Percentiles rank a stretch among this genome's conserved stretches.
These are phyloP conservation scores for Melanopsichium pennsylvanicum DNA, from an alignment of 1,284 basidiomycete genomes.

Conservation along the genomic window DNA sequence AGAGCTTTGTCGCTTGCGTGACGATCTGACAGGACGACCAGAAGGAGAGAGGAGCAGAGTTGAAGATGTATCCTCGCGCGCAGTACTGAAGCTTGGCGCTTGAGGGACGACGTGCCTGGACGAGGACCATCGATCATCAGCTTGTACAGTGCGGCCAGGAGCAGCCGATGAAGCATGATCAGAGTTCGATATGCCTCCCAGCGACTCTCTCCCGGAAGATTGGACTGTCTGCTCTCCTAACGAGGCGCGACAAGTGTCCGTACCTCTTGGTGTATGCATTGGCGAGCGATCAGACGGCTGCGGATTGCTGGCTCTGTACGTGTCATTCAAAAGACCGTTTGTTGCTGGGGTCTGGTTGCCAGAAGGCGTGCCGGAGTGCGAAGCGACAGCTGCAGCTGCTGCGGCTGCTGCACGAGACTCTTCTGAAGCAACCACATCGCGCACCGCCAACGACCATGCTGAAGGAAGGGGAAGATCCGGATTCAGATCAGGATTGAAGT, in stretches of 20 bases:
- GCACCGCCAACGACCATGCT: constrained; percentile 54
- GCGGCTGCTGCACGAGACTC: constrained; percentile 37
- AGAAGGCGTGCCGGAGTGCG: constrained; percentile 35
- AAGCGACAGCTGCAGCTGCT: constrained; percentile 26
- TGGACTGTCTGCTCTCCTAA: neutral
- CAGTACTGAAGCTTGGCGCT: too few species aligned
- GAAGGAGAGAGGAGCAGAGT: constrained; percentile 33
- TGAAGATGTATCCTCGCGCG: too few species aligned
- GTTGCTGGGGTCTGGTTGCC: constrained; percentile 26
- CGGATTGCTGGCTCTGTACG: neutral
- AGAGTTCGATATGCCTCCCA: too few species aligned
- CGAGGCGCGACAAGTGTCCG: constrained; percentile 4
- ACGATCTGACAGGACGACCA: constrained; percentile 22
- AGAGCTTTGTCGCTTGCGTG: constrained; percentile 22
- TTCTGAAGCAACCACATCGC: constrained; percentile 47
- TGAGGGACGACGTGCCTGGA: too few species aligned
- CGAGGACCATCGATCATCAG: too few species aligned
- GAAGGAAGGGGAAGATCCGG: constrained; percentile 44
- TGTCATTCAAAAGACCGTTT: constrained; percentile 2
- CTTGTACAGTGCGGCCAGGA: neutral
- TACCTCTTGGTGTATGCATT: neutral
- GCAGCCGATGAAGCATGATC: too few species aligned
- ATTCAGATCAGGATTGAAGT: constrained; percentile 49
- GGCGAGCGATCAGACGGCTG: neutral
- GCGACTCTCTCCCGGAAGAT: too few species aligned